Evolutionary conservation across 2,329 filamentous ascomycete genomes (phyloP).

Genomic region (Pseudogymnoascus sp.): DNA sequence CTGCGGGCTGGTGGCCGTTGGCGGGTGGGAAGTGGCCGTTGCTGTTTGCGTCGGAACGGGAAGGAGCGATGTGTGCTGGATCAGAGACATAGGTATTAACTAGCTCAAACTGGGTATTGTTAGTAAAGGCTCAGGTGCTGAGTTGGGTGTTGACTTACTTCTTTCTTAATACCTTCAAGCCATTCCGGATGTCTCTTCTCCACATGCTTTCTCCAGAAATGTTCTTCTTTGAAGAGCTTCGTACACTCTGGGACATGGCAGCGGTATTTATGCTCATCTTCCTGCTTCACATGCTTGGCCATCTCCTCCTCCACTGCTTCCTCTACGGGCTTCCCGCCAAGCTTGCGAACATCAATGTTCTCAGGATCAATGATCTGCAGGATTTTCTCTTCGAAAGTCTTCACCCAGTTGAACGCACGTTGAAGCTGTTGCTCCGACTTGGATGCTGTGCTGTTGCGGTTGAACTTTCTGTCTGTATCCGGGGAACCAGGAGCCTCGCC

Average conservation of each 20-base stretch:
- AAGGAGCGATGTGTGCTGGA: conserved; percentile 87
- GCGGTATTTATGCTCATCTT: conserved; percentile 93
- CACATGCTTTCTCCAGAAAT: conserved; percentile 97
- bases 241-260: conserved; percentile 95
- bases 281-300: conserved; percentile 83
- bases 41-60: conserved; percentile 85
- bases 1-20: conserved; percentile 65
- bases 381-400: conserved; percentile 95
- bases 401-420: conserved; percentile 97
- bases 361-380: conserved; percentile 87
- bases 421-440: conserved; percentile 89
- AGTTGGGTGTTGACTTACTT: conserved; percentile 51
- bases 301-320: conserved; percentile 84
- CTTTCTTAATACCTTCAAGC: conserved; percentile 68
- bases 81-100: conserved; percentile 94
- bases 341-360: conserved; percentile 75
- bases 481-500: conserved; percentile 56
- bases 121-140: conserved; percentile 22
- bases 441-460: conserved; percentile 46
- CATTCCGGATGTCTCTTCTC: conserved; percentile 93
- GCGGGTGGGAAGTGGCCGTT: conserved; percentile 88
- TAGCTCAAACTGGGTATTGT: conserved; percentile 59
- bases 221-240: conserved; percentile 93
- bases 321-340: conserved; percentile 79
- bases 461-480: conserved; percentile 64